Base-by-base conservation (phyloP, 257 asterid species). In the Echites panduratus region DNA sequence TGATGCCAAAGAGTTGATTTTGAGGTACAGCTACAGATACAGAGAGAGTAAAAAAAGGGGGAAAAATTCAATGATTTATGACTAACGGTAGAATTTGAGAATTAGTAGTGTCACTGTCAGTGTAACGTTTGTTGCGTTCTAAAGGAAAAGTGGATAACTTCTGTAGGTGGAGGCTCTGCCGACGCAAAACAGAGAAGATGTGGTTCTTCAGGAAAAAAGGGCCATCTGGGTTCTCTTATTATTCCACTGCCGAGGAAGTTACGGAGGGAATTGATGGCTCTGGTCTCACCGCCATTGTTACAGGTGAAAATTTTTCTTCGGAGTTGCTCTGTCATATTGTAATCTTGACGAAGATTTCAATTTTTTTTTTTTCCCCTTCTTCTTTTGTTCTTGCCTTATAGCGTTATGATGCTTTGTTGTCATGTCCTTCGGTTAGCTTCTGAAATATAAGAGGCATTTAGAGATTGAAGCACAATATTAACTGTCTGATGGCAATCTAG, bases 271-370 rank as follows among this genome's bases (percentile, higher is more conserved):
- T 92, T 22, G 96, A 92, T 53, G 96, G 80, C 72, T 84, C 95
- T 76, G 89, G 85, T 24, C 93, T 90, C 83, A 92, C 97, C 48
- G 98, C 98, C 77, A 85, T 92, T 81, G 96, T 92, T 79, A 92
- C 98, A 70, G 94, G 96, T 91, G 56, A 0, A 44, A 13, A 9
- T 13, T 73, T 53, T 49, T 11, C 47, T 14, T 77, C 49, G 9
- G 9, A 1, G 4, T 20, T 12, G 12, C 43, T 27, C 8, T 70
- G 20, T 70, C 4, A 9, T 27, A 6, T 48, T 19, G 1, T 14
- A 69, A 7, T 26, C 47, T 19, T 20, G 6, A 10, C 12, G 5
- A 59, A 59, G n/a, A 27, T 24, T 57, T 26, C 17, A 11, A 26
- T 27, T 24, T 57, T 57, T 58, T 27, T 24, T 57, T 57, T 10